Base-by-base conservation (phyloP, 2,329 filamentous ascomycete species). In the Diatrype stigma region DNA sequence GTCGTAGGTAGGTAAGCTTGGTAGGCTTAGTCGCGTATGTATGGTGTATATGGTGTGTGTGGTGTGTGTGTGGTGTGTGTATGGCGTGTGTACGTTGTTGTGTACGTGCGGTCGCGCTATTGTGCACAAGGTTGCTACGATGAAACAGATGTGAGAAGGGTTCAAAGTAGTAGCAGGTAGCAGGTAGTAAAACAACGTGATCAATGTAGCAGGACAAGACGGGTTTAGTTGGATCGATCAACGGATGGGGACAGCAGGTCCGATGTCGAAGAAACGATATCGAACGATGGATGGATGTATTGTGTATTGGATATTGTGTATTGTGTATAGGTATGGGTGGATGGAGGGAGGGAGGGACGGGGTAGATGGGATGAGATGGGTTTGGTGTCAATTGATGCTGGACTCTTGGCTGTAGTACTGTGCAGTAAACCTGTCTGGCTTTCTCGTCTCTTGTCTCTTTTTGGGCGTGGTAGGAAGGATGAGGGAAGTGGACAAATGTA, bases 401-500 rank as follows among this genome's bases (percentile, higher is more conserved):
- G 30, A 14, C 30, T 34, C 30, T 34, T n/a, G n/a, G n/a, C n/a
- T n/a, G n/a, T n/a, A n/a, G n/a, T n/a, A n/a, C n/a, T n/a, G n/a
- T n/a, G n/a, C n/a, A n/a, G n/a, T n/a, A 37, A 17, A 6, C 34
- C 6, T 37, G 34, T 37, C 12, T 37, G 6, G 34, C 5, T 37
- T 37, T 17, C 34, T 44, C 26, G 40, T 26, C 40, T 44, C 22
- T 44, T 44, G 23, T 44, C 14, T 10, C 10, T n/a, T 28, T n/a
- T 44, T 19, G 40, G 40, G n/a, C 16, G 34, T 14, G 34, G 34
- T 6, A 37, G 26, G n/a, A 44, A 12, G 40, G 40, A 44, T 44
- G 40, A 44, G 40, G 21, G 40, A 44, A n/a, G 26, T 44, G 40
- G 40, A 44, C 40, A 19, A 44, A 44, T 44, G 40, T 44, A 44